These are phyloP conservation scores for Salvia miltiorrhiza DNA, from an alignment of 257 asterid species.

Conservation along the genomic window DNA sequence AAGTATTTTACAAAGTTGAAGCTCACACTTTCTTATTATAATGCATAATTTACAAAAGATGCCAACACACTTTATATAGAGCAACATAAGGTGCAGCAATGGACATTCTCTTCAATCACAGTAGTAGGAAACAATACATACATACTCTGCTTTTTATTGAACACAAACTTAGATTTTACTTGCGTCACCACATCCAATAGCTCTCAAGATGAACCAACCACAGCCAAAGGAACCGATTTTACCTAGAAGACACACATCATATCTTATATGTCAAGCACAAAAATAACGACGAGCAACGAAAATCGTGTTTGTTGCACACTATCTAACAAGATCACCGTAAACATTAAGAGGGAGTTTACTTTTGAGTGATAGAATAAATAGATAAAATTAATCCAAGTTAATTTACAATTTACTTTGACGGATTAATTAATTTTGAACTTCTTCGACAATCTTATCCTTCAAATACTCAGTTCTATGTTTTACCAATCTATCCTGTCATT, in stretches of 20 bases:
- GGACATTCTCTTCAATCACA: not conserved
- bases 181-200: not conserved
- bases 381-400: too few relatives aligned
- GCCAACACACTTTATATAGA: not conserved
- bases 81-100: not conserved
- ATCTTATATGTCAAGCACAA: not conserved
- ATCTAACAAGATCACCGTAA: too few relatives aligned
- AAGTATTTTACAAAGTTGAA: not conserved
- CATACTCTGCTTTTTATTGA: constrained; percentile 6
- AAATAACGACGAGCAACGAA: not conserved
- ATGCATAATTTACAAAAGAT: not conserved
- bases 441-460: too few relatives aligned
- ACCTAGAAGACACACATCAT: constrained; percentile 39
- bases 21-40: not conserved
- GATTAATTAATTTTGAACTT: too few relatives aligned
- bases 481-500: too few relatives aligned
- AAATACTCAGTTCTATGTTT: too few relatives aligned
- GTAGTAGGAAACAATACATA: not conserved
- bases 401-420: too few relatives aligned
- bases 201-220: constrained; percentile 40
- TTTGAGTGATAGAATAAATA: too few relatives aligned
- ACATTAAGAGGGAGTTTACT: too few relatives aligned
- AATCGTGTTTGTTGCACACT: too few relatives aligned
- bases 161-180: not conserved
- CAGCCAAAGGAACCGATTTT: constrained; percentile 68